Conservation (phyloP, 768 basidiomycete species). For the Myochromella boudieri region DNA sequence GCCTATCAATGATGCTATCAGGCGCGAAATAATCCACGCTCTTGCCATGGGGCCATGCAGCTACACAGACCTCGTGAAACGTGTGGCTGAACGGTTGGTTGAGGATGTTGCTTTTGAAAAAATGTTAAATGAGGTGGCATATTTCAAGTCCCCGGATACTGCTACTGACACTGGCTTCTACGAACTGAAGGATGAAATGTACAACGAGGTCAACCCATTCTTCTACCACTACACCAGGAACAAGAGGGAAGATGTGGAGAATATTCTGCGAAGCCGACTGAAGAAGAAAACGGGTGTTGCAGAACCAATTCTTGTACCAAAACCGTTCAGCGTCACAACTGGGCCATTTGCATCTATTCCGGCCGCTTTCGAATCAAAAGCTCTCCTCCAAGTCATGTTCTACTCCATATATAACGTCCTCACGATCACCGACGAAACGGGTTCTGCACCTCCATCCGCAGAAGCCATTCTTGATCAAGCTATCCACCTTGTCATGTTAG, state of each 20-base stretch:
- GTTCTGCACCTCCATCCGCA: slow-evolving; percentile 67
- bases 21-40: slow-evolving; percentile 87
- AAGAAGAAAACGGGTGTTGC: slow-evolving; percentile 61
- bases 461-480: slow-evolving; percentile 91
- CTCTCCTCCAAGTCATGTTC: slow-evolving; percentile 80
- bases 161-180: slow-evolving; percentile 83
- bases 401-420: slow-evolving; percentile 78
- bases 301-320: slow-evolving; percentile 78
- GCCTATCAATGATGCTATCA: slow-evolving; percentile 60
- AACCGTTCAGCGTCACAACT: slow-evolving; percentile 56
- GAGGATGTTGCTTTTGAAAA: slow-evolving; percentile 83
- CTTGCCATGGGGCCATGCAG: slow-evolving; percentile 85
- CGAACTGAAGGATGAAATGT: slow-evolving; percentile 79
- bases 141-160: slow-evolving; percentile 78
- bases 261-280: slow-evolving; percentile 61
- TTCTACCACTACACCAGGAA: slow-evolving; percentile 96
- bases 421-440: slow-evolving; percentile 57
- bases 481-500: slow-evolving; percentile 84
- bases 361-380: slow-evolving; percentile 64
- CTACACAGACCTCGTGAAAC: slow-evolving; percentile 89
- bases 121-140: slow-evolving; percentile 75
- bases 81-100: slow-evolving; percentile 84
- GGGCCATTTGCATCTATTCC: slow-evolving; percentile 73
- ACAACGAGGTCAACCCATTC: slow-evolving; percentile 90
- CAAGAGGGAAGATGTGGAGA: slow-evolving; percentile 89